Percentiles rank a stretch among this genome's conserved stretches.
phyloP scores from a whole-genome alignment of 495 filamentous ascomycete genomes.

The Trypethelium eluteriae region DNA sequence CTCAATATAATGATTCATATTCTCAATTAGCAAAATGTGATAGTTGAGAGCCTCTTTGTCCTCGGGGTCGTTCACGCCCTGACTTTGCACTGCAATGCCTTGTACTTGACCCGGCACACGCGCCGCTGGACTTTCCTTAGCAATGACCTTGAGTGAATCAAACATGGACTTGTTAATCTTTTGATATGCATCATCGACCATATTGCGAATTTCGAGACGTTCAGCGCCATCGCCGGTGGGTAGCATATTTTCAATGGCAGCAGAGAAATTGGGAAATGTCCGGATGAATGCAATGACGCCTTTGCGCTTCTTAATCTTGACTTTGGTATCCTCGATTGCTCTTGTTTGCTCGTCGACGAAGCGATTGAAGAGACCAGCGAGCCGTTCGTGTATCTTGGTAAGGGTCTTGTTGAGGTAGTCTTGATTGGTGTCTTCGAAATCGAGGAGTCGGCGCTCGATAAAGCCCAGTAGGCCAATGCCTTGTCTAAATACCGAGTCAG shows the following conservation, averaged over 20 bases:
- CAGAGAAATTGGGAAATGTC: conserved; percentile 78
- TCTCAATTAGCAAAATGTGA: conserved; percentile 93
- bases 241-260: conserved; percentile 76
- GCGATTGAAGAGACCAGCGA: conserved; percentile 70
- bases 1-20: conserved; percentile 95
- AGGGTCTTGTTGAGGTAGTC: conserved; percentile 77
- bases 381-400: conserved; percentile 67
- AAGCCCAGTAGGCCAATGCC: conserved; percentile 77
- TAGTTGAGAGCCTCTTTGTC: conserved; percentile 95
- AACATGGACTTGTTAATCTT: conserved; percentile 94
- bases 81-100: conserved; percentile 26
- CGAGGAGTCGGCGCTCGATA: conserved; percentile 67
- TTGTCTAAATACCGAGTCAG: conserved; percentile 47
- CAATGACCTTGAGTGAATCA: conserved; percentile 89
- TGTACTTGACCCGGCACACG: conserved; percentile 29
- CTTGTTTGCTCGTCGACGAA: conserved; percentile 93
- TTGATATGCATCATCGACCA: conserved; percentile 78
- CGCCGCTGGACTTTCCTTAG: conserved; percentile 75
- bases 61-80: conserved; percentile 57
- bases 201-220: conserved; percentile 50
- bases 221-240: conserved; percentile 39
- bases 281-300: conserved; percentile 91
- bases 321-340: conserved; percentile 96
- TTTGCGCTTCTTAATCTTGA: conserved; percentile 96
- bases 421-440: conserved; percentile 80